Evolutionary conservation across 345 rosid species (phyloP), one percentile per base, ranked within the genome.

Genomic region (Moricandia arvensis): DNA sequence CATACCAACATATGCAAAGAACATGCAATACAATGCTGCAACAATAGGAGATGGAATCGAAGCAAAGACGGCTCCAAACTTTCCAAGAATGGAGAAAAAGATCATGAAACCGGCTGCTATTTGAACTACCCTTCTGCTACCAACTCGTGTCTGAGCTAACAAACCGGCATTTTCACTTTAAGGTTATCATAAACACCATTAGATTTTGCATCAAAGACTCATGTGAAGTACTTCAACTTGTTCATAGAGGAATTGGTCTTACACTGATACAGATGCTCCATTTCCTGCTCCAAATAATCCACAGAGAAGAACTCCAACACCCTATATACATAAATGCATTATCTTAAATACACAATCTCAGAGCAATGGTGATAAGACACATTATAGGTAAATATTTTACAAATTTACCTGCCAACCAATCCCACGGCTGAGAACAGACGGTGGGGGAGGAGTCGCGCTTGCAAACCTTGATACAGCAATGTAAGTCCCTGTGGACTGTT

Each of bases 261-360:
- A 95, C 99, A 89, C 88, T 7, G 99, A 84, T 35, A 90, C 96
- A 26, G 97, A 82, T 18, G 97, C 85, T 75, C 97, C 99, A 70
- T 71, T 90, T 37, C 97, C 99, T 45, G 97, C 93, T 82, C 99
- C 99, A 77, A 95, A 95, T 75, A 95, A 75, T 67, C 99, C 97
- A 24, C 96, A 90, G 60, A 89, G 79, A 69, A 95, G 92, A 75
- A 95, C 87, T 71, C 93, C 97, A 62, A 95, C 91, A 59, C 99
- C 99, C 97, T 94, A 57, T 94, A 57, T 1, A 73, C 8, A 45
- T 54, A 10, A 6, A 49, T 51, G 27, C 6, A 33, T 29, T 15
- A 63, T 29, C 21, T 59, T 16, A 13, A 18, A 18, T 34, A 33
- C 29, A 59, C 33, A 58, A 16, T 55, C 2, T 11, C 8, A 26